phyloP scores from a whole-genome alignment of 768 basidiomycete genomes.

The Tephrocybe sp. region DNA sequence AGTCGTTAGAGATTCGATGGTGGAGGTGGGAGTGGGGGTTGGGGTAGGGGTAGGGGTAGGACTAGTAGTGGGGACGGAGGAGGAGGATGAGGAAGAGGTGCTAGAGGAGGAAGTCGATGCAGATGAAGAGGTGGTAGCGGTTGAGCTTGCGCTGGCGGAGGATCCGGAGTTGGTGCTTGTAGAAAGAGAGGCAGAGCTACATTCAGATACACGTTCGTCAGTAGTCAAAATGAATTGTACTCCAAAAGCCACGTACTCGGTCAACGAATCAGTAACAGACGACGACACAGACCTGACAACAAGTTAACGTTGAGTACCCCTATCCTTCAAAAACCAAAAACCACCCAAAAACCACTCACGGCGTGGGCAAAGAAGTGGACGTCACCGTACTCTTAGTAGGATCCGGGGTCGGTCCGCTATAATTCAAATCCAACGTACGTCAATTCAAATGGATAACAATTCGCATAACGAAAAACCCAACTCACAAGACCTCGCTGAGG shows the following conservation, averaged over 20 bases:
- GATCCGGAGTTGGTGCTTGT: constrained; percentile 4
- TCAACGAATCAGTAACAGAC: constrained; percentile 3
- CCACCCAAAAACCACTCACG: no score
- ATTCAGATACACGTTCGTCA: no score
- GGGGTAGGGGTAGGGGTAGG: constrained; percentile 16
- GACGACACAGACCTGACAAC: not conserved
- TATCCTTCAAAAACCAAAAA: no score
- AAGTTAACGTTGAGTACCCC: not conserved
- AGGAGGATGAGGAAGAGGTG: constrained; percentile 6
- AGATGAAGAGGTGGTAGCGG: constrained; percentile 17
- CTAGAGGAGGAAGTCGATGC: not conserved
- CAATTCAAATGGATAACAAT: not conserved
- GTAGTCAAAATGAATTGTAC: not conserved
- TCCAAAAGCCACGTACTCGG: constrained; percentile 4
- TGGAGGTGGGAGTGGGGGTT: constrained; percentile 14
- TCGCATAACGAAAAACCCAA: not conserved
- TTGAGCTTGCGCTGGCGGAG: not conserved
- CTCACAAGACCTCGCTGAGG: constrained; percentile 5
- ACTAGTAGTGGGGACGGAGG: constrained; percentile 14
- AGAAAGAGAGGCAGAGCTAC: constrained; percentile 2
- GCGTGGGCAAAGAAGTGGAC: no score
- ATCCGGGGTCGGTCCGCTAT: no score
- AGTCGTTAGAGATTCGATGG: constrained; percentile 24
- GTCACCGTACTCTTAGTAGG: no score
- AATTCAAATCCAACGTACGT: not conserved